Conservation (phyloP, 2,329 filamentous ascomycete genomes). For the Eutypella sp. region DNA sequence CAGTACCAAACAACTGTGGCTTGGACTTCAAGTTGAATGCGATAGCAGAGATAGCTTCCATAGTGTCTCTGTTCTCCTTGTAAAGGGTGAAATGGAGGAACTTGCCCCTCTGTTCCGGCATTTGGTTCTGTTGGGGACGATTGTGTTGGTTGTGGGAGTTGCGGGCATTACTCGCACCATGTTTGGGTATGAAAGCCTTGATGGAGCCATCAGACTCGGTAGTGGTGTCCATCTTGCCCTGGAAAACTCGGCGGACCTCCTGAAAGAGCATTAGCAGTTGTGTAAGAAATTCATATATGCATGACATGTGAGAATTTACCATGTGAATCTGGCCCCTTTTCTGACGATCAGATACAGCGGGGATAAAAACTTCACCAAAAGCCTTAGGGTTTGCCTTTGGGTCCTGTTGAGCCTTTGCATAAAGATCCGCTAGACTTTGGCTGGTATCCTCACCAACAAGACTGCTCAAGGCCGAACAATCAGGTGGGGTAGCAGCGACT, state of each 20-base stretch:
- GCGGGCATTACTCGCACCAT: conserved; percentile 25
- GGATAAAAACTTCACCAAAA: conserved; percentile 18
- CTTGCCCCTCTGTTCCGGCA: conserved; percentile 50
- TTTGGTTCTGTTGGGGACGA: conserved; percentile 17
- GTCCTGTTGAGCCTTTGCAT: conserved; percentile 16
- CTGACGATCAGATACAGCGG: conserved; percentile 22
- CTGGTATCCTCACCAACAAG: conserved; percentile 18
- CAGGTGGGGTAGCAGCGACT: conserved; percentile 11
- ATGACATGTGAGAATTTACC: conserved; percentile 20
- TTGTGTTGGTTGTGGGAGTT: conserved; percentile 16
- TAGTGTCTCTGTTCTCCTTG: conserved; percentile 96
- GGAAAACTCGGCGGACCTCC: conserved; percentile 73
- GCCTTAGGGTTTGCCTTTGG: conserved; percentile 13
- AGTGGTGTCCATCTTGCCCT: conserved; percentile 69
- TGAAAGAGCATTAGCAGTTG: conserved; percentile 7
- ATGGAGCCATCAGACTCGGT: conserved; percentile 57
- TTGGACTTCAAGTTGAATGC: conserved; percentile 70
- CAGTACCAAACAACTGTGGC: conserved; percentile 66
- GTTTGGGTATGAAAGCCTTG: conserved; percentile 44
- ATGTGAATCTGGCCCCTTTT: conserved; percentile 40
- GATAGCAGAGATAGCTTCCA: conserved; percentile 80
- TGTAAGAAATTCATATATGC: conserved; percentile 16
- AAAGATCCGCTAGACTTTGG: conserved; percentile 19
- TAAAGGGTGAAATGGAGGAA: conserved; percentile 89
- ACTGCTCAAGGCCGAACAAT: conserved; percentile 15